Evolutionary conservation across 495 filamentous ascomycete genomes (phyloP).

Genomic region (Antarctomyces pellizariae): DNA sequence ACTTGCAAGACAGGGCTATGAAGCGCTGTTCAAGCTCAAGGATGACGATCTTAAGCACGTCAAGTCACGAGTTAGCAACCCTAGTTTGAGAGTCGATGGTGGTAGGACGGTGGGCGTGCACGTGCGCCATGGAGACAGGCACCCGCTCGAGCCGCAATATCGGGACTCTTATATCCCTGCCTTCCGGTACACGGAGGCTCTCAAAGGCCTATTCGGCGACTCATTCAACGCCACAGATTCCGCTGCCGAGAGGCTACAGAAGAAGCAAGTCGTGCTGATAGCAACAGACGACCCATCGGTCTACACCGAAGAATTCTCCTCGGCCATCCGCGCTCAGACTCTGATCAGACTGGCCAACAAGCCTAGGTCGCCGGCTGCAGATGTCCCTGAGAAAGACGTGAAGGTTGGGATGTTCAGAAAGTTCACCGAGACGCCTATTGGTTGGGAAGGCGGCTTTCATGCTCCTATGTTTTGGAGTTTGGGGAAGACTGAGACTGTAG

Average conservation of each 20-base stretch:
- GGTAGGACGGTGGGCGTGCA: conserved; percentile 39
- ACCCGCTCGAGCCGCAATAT: conserved; percentile 42
- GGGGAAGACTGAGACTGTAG: conserved; percentile 15
- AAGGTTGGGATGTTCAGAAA: conserved; percentile 24
- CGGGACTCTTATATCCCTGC: conserved; percentile 43
- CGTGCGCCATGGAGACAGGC: conserved; percentile 47
- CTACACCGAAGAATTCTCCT: conserved; percentile 30
- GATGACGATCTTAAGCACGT: conserved; percentile 33
- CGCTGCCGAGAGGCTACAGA: conserved; percentile 8
- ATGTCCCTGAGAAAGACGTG: conserved; percentile 13
- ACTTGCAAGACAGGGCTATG: conserved; percentile 35
- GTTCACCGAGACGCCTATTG: conserved; percentile 39
- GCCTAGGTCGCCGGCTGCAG: conserved; percentile 15
- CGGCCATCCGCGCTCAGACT: conserved; percentile 30
- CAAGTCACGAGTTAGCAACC: conserved; percentile 18
- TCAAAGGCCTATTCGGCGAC: conserved; percentile 19
- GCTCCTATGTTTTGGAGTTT: conserved; percentile 43
- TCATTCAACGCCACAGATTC: conserved; percentile 15
- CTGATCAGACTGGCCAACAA: conserved; percentile 40
- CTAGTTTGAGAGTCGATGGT: conserved; percentile 10
- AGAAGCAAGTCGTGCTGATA: conserved; percentile 24
- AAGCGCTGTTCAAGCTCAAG: conserved; percentile 36
- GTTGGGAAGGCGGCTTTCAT: conserved; percentile 61
- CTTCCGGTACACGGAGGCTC: conserved; percentile 27
- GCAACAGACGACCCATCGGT: conserved; percentile 53